phyloP scores from a whole-genome alignment of 2,329 filamentous ascomycete species.

The Dactylella cylindrospora region DNA sequence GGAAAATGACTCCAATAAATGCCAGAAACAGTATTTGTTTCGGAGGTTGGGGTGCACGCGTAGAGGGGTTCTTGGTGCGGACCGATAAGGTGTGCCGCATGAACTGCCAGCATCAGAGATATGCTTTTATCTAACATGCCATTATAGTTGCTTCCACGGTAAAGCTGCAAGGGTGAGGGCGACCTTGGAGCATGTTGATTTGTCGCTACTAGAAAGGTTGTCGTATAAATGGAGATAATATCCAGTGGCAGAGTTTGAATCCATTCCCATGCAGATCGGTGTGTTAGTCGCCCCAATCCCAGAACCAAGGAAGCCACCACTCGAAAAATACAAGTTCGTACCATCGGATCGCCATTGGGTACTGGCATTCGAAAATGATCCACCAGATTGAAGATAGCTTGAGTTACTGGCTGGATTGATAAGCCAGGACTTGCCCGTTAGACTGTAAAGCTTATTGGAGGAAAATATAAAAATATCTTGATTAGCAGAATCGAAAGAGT shows the following conservation, averaged over 20 bases:
- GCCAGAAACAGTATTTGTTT: no score
- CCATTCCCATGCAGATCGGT: no score
- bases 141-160: neutral
- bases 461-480: conserved; percentile 1
- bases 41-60: no score
- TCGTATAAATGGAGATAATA: conserved; percentile 5
- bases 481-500: neutral
- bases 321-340: neutral
- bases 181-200: neutral
- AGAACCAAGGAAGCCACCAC: neutral
- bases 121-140: no score
- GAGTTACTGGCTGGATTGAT: neutral
- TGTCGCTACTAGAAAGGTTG: neutral
- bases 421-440: neutral
- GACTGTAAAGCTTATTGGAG: neutral
- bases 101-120: no score
- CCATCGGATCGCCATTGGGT: conserved; percentile 4
- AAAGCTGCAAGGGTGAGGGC: neutral
- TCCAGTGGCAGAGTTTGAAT: neutral
- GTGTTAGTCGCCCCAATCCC: neutral
- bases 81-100: no score
- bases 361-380: neutral
- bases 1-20: no score
- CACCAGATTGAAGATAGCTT: neutral
- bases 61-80: no score